Evolutionary conservation across 2,329 filamentous ascomycete genomes (phyloP), one percentile per base, ranked within the genome.

Genomic region (Furcasterigmium furcatum): DNA sequence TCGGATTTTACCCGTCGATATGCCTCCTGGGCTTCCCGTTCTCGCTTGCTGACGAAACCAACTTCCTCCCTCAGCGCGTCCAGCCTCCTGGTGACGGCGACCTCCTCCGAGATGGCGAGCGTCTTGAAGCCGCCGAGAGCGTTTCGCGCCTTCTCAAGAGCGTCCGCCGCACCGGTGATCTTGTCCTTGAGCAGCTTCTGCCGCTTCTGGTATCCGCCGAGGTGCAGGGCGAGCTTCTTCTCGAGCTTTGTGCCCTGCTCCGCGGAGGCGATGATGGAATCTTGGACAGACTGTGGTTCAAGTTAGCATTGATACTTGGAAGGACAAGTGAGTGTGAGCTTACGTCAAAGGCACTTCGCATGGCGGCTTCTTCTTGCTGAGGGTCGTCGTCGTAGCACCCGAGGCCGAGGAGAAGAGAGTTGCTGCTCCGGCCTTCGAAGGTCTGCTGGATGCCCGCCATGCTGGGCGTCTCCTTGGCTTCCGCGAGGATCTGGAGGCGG

Each of bases 131-230:
- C 82, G 55, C 87, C 79, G 1, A 95, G 73, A 2, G 89, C 87
- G 44, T 82, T 72, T 40, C 71, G 80, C 3, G 88, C 87, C 68
- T 88, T 87, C 46, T 85, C 81, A 13, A 96, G 74, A 3, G 87
- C 87, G 18, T 83, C 79, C 21, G 83, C 80, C 2, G 90, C 88
- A 53, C 91, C 87, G 16, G 69, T 66, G 51, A 95, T 88, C 71
- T 96, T 97, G 49, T 84, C 79, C 19, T 83, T 80, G 21, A 99
- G 77, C 55, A 82, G 84, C 65, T 91, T 91, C 27, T 89, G 84
- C 25, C 94, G 86, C 55, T 91, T 84, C 63, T 91, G 85, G 68
- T 99, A 99, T 13, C 94, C 94, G 20, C 91, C 91, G 3, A 95
- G 82, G 57, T 94, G 85, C 44, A 95, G 75, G 0, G 77, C 76